Evolutionary conservation across 2,329 filamentous ascomycete genomes (phyloP).

Genomic region (Bretziella fagacearum): DNA sequence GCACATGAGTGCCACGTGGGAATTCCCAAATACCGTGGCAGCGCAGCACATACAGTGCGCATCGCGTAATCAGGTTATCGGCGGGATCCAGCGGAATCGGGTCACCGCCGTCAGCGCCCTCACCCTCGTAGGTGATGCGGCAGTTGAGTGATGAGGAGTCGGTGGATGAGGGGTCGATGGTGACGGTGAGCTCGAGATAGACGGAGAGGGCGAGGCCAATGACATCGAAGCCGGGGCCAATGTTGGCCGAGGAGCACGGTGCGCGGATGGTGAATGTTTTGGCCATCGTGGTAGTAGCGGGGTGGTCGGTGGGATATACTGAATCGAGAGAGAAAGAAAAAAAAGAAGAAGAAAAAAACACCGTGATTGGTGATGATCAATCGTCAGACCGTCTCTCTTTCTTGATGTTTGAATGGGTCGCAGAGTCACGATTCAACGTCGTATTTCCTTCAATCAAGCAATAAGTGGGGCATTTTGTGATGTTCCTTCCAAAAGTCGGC

Average conservation of each 20-base stretch:
- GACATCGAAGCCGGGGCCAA: slow-evolving; percentile 93
- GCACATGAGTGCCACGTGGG: slow-evolving; percentile 71
- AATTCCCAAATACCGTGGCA: slow-evolving; percentile 80
- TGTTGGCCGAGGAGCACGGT: slow-evolving; percentile 93
- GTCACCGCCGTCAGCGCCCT: slow-evolving; percentile 50
- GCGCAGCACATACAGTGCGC: slow-evolving; percentile 83
- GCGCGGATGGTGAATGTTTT: slow-evolving; percentile 58
- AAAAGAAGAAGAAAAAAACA: not conserved
- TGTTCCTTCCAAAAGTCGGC: slow-evolving; percentile 5
- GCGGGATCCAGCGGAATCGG: slow-evolving; percentile 64
- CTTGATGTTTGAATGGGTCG: not conserved
- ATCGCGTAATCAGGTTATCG: slow-evolving; percentile 82
- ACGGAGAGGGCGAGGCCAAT: slow-evolving; percentile 88
- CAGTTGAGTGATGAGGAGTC: slow-evolving; percentile 59
- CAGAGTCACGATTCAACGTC: slow-evolving; percentile 1
- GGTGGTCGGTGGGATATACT: not conserved
- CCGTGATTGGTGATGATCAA: not conserved
- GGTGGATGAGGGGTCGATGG: slow-evolving; percentile 33
- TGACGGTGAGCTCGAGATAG: slow-evolving; percentile 79
- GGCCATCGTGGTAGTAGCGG: slow-evolving; percentile 22
- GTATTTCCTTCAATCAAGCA: not conserved
- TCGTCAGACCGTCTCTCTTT: not conserved
- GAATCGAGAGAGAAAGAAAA: not conserved
- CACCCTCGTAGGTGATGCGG: slow-evolving; percentile 75
- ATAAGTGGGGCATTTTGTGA: not conserved